Evolutionary conservation across 306 rosid species (phyloP), one percentile per base, ranked within the genome.

Genomic region (Vigna nakashimae): DNA sequence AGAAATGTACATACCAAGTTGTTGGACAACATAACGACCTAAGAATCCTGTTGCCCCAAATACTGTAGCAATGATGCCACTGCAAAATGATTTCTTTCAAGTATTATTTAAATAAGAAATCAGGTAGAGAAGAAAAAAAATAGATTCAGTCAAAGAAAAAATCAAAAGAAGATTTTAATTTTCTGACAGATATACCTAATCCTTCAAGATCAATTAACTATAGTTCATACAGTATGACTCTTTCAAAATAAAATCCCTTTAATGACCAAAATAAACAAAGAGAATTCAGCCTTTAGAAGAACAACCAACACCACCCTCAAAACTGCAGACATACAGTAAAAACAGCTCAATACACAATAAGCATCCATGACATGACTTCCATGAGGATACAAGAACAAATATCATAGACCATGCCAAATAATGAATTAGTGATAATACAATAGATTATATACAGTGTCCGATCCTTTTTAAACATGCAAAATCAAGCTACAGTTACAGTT

Each of bases 11-110:
- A 86, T 85, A 96, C 99, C 99, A 66, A 96, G 94, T 84, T 92
- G 97, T 66, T 96, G 99, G 34, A 96, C 99, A 81, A 92, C 89
- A 92, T 96, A 92, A 46, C 99, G 99, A 69, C 99, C 99, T 74
- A 96, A 92, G 88, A 96, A 96, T 53, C 99, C 99, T 38, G 99
- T 96, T 0, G 99, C 94, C 77, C 99, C 99, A 76, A 96, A 96
- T 63, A 96, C 99, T 50, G 99, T 87, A 56, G 97, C 99, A 48
- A 96, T 75, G 67, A 96, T 85, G 56, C 99, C 99, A 85, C 98
- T 96, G 94, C 86, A 83, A 82, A 69, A 73, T 62, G 83, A 62
- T 71, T 66, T 62, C 38, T 51, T 66, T 59, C 80, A 65, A 59
- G 60, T 56, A 71, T 82, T 62, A 82, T 12, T 63, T 15, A 38